phyloP scores from a whole-genome alignment of 805 yeast genomes.

The Teunomyces funiuensis region DNA sequence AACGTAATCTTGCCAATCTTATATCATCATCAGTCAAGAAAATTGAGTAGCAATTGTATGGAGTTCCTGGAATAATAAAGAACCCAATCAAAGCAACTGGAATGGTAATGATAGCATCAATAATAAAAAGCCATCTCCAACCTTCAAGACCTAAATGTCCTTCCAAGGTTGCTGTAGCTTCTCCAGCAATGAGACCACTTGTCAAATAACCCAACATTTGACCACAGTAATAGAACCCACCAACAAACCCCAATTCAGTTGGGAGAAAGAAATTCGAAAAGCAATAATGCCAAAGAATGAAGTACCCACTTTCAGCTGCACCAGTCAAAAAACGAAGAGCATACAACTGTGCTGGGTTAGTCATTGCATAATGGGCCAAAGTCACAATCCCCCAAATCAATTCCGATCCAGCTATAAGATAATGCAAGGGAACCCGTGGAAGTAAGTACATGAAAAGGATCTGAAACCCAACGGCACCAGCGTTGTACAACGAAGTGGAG shows the following conservation, averaged over 20 bases:
- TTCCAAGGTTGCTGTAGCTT: slow-evolving; percentile 7
- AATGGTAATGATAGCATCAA: slow-evolving; percentile 23
- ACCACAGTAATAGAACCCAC: slow-evolving; percentile 31
- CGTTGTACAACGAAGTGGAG: slow-evolving; percentile 21
- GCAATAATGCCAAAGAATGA: slow-evolving; percentile 11
- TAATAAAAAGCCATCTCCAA: slow-evolving; percentile 27
- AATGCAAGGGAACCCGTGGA: slow-evolving; percentile 21
- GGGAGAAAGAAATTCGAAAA: slow-evolving; percentile 54
- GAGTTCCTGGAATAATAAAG: slow-evolving; percentile 25
- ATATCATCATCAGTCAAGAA: slow-evolving; percentile 59
- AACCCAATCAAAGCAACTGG: slow-evolving; percentile 19
- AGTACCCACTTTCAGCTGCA: slow-evolving; percentile 15
- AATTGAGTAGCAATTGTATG: slow-evolving; percentile 44
- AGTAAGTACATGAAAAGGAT: slow-evolving; percentile 24
- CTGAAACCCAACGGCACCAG: slow-evolving; percentile 24
- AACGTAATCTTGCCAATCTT: slow-evolving; percentile 44
- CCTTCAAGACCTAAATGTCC: slow-evolving; percentile 9
- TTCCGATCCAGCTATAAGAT: slow-evolving; percentile 20
- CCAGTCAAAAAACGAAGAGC: slow-evolving; percentile 22
- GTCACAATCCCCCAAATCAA: slow-evolving; percentile 21
- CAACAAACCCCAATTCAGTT: slow-evolving; percentile 11
- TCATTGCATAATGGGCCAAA: slow-evolving; percentile 17
- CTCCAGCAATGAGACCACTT: slow-evolving; percentile 27
- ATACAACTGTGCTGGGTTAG: slow-evolving; percentile 17
- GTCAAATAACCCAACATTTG: slow-evolving; percentile 32